A percentile compares a stretch with the other conserved stretches of the same genome.
Evolutionary conservation across 2,329 filamentous ascomycete genomes (phyloP).

Genomic region (Diaporthe sp.): DNA sequence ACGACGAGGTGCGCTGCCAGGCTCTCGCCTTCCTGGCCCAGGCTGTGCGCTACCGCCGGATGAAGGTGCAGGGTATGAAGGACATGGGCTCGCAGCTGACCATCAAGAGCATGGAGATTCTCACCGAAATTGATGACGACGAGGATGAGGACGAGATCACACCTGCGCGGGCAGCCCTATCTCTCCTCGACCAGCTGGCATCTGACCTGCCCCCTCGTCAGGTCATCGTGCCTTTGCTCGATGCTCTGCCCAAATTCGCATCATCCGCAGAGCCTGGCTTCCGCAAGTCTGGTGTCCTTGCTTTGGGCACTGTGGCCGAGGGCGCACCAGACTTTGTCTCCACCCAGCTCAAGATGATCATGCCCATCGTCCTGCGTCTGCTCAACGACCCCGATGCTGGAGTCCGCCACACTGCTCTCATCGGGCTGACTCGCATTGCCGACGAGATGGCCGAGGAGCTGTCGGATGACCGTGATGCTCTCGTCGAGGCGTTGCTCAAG

Average conservation of each 20-base stretch:
- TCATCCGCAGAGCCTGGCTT: conserved; percentile 80
- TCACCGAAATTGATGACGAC: conserved; percentile 87
- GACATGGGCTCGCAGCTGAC: conserved; percentile 89
- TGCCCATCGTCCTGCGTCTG: conserved; percentile 87
- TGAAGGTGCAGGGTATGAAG: conserved; percentile 93
- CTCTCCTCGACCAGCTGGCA: conserved; percentile 89
- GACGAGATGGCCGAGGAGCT: conserved; percentile 95
- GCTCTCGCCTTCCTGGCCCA: conserved; percentile 95
- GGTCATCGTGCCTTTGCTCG: conserved; percentile 91
- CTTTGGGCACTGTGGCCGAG: conserved; percentile 94
- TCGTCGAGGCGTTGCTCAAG: conserved; percentile 88
- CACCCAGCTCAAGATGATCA: conserved; percentile 87
- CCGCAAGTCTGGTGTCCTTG: conserved; percentile 90
- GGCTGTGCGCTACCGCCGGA: conserved; percentile 89
- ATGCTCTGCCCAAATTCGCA: conserved; percentile 87
- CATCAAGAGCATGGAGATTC: conserved; percentile 87
- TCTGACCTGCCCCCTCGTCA: conserved; percentile 92
- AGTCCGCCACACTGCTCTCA: conserved; percentile 89
- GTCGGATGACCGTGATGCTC: conserved; percentile 83
- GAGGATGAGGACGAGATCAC: conserved; percentile 88
- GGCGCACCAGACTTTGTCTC: conserved; percentile 97
- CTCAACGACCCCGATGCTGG: conserved; percentile 86
- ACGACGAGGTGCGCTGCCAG: conserved; percentile 90
- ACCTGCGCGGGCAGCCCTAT: conserved; percentile 86
- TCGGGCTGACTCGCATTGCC: conserved; percentile 89